phyloP scores from a whole-genome alignment of 495 filamentous ascomycete species.

The Pseudomonodictys pantanalensis region DNA sequence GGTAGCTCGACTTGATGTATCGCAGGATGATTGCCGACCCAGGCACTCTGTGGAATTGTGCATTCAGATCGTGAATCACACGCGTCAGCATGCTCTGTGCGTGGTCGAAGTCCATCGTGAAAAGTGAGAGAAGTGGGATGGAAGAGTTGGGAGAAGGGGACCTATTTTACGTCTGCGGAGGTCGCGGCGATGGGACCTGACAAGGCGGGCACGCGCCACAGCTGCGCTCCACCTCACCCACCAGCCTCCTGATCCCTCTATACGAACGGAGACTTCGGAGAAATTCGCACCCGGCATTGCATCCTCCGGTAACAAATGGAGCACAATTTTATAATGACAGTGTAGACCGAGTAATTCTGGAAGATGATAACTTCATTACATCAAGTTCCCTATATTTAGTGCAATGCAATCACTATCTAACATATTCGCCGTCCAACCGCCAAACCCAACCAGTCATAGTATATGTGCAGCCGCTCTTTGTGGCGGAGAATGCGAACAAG shows the following conservation, averaged over 20 bases:
- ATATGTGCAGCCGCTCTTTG: conserved; percentile 31
- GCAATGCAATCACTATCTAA: conserved; percentile 35
- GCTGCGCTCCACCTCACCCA: no score
- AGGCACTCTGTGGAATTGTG: conserved; percentile 76
- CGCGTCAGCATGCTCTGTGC: conserved; percentile 23
- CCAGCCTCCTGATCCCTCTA: no score
- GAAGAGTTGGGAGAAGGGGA: neutral
- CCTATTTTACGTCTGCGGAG: neutral
- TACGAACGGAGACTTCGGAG: no score
- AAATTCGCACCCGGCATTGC: no score
- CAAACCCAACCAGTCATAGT: conserved; percentile 15
- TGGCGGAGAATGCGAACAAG: conserved; percentile 22
- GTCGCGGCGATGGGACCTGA: conserved; percentile 3
- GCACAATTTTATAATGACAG: neutral
- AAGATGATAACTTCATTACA: neutral
- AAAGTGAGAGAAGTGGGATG: neutral
- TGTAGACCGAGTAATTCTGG: neutral
- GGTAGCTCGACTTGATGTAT: conserved; percentile 94
- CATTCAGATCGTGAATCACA: conserved; percentile 26
- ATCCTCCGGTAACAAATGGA: no score
- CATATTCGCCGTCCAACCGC: conserved; percentile 22
- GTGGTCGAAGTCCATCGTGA: conserved; percentile 27
- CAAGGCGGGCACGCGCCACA: no score
- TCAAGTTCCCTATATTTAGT: conserved; percentile 15
- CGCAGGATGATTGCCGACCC: conserved; percentile 91